Percentiles rank a stretch among this genome's conserved stretches.
Conservation (phyloP, 495 filamentous ascomycete species). For the Penicillium nucicola region DNA sequence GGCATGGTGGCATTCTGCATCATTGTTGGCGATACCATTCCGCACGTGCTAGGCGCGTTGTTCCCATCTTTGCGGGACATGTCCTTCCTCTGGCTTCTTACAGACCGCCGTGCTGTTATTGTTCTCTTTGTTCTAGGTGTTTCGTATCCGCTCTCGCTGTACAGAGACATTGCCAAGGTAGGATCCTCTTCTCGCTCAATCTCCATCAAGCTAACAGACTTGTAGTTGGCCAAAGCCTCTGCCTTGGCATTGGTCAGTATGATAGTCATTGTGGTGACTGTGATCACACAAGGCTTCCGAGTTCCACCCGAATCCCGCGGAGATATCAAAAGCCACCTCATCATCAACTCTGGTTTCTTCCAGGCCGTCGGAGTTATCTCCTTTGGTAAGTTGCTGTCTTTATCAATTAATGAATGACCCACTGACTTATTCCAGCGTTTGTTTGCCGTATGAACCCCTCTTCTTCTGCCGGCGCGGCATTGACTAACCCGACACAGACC, state of each 20-base stretch:
- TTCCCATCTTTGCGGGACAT: constrained; percentile 73
- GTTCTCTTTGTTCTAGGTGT: constrained; percentile 77
- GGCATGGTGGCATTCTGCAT: constrained; percentile 98
- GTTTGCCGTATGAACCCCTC: constrained; percentile 64
- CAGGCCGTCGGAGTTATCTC: constrained; percentile 97
- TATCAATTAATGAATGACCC: not conserved
- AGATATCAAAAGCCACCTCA: constrained; percentile 59
- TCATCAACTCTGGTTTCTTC: constrained; percentile 81
- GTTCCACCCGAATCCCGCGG: constrained; percentile 70
- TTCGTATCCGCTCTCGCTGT: constrained; percentile 89
- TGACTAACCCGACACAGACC: constrained; percentile 52
- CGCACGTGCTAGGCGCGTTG: constrained; percentile 77
- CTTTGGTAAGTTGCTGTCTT: constrained; percentile 61
- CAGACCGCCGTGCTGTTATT: constrained; percentile 78
- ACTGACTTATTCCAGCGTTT: constrained; percentile 61
- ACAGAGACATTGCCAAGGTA: constrained; percentile 97
- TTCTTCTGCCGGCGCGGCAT: not conserved
- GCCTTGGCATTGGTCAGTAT: constrained; percentile 89
- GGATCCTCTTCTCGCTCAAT: not conserved
- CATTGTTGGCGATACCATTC: constrained; percentile 94
- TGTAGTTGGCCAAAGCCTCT: constrained; percentile 88
- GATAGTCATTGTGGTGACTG: constrained; percentile 80
- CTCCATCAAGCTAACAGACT: constrained; percentile 15
- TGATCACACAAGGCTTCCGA: constrained; percentile 79
- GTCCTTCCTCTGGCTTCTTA: constrained; percentile 76